These are phyloP conservation scores for Neoarthrinium moseri DNA, from an alignment of 2,329 filamentous ascomycete genomes.

Conservation along the genomic window DNA sequence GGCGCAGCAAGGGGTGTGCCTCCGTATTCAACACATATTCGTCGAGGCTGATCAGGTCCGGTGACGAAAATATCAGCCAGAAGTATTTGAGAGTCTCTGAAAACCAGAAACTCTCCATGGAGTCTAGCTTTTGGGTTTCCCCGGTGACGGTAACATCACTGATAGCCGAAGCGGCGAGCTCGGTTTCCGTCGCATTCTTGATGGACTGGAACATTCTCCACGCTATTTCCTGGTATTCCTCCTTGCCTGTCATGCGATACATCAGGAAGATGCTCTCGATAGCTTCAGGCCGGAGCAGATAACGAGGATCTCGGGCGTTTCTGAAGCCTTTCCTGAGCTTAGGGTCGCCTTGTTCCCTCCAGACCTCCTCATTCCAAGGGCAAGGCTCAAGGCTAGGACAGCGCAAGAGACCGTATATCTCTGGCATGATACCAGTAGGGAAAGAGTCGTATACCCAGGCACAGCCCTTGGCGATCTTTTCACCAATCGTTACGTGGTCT, in stretches of 20 bases:
- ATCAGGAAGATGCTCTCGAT: conserved; percentile 53
- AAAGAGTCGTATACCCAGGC: conserved; percentile 57
- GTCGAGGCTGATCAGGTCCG: conserved; percentile 63
- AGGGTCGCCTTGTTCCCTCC: conserved; percentile 18
- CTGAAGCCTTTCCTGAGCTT: conserved; percentile 58
- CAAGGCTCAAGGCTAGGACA: conserved; percentile 36
- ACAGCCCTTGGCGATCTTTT: conserved; percentile 53
- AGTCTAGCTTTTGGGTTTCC: conserved; percentile 37
- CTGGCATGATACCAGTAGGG: conserved; percentile 58
- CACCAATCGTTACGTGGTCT: conserved; percentile 44
- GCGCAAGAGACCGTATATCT: conserved; percentile 46
- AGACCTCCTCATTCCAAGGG: conserved; percentile 40
- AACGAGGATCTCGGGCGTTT: conserved; percentile 48
- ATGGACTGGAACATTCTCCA: conserved; percentile 54
- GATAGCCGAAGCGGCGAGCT: conserved; percentile 46
- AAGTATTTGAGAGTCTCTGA: conserved; percentile 76
- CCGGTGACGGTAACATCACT: conserved; percentile 46
- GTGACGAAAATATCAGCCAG: conserved; percentile 67
- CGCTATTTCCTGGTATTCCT: conserved; percentile 46
- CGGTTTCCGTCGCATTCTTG: conserved; percentile 41
- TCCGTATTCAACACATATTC: conserved; percentile 63
- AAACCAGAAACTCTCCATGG: conserved; percentile 65
- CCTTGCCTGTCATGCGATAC: conserved; percentile 49
- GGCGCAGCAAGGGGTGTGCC: conserved; percentile 40
- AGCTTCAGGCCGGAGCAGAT: conserved; percentile 50